Conservation (phyloP, 2,329 filamentous ascomycete genomes). For the Coleophoma cylindrospora region DNA sequence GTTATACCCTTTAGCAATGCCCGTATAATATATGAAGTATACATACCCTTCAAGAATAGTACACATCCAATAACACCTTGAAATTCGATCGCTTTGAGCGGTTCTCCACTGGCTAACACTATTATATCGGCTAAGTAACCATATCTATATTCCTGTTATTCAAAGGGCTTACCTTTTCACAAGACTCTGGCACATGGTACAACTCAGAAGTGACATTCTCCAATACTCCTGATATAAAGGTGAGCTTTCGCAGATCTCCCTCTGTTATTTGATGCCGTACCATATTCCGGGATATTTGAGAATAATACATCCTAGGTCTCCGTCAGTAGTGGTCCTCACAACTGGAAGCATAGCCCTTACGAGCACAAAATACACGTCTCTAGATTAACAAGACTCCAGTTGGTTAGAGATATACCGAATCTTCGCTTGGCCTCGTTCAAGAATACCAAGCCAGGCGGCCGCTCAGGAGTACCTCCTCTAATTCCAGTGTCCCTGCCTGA, state of each 20-base stretch:
- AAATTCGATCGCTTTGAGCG: not conserved
- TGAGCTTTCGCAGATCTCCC: not conserved
- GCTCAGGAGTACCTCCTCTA: not conserved
- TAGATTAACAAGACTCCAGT: not conserved
- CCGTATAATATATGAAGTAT: not conserved
- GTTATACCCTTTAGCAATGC: not conserved
- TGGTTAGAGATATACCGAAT: not conserved
- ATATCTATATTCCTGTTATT: not conserved
- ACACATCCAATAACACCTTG: constrained; percentile 3
- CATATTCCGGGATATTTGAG: constrained; percentile 4
- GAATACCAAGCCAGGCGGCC: not conserved
- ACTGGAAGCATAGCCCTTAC: not conserved
- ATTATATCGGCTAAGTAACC: not conserved
- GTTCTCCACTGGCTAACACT: not conserved
- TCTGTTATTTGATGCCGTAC: not conserved
- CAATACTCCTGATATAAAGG: not conserved
- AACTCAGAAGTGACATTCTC: not conserved
- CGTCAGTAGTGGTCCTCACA: not conserved
- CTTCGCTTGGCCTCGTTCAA: constrained; percentile 3
- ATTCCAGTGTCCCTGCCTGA: not conserved
- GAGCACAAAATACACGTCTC: not conserved
- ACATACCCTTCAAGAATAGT: constrained; percentile 1
- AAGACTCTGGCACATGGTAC: not conserved
- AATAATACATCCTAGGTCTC: not conserved
- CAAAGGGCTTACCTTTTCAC: not conserved